phyloP scores from a whole-genome alignment of 768 basidiomycete species.

The Lepiota venenata region DNA sequence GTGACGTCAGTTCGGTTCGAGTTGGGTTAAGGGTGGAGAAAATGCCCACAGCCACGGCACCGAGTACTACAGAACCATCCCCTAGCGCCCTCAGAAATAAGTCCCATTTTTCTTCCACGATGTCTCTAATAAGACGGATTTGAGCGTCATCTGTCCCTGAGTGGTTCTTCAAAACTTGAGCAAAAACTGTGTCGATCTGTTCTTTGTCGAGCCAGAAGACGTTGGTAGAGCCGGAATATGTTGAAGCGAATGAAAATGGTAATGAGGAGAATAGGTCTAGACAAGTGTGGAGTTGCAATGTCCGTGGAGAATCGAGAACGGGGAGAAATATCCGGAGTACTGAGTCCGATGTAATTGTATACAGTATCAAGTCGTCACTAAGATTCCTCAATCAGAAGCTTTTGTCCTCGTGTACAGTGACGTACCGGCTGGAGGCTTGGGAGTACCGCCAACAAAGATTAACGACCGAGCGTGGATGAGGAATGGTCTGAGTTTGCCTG shows the following conservation, averaged over 20 bases:
- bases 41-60: slow-evolving; percentile 65
- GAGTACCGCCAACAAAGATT: slow-evolving; percentile 72
- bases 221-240: slow-evolving; percentile 38
- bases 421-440: slow-evolving; percentile 60
- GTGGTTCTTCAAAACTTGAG: slow-evolving; percentile 32
- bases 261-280: slow-evolving; percentile 69
- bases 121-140: slow-evolving; percentile 50
- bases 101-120: slow-evolving; percentile 74
- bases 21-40: not conserved
- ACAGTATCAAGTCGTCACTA: slow-evolving; percentile 76
- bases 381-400: not conserved
- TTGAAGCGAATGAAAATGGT: slow-evolving; percentile 33
- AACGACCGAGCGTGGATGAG: slow-evolving; percentile 71
- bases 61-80: slow-evolving; percentile 73
- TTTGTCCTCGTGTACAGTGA: slow-evolving; percentile 2
- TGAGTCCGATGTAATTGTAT: slow-evolving; percentile 80
- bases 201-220: slow-evolving; percentile 73
- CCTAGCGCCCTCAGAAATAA: slow-evolving; percentile 68
- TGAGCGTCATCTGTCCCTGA: slow-evolving; percentile 41
- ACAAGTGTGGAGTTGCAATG: slow-evolving; percentile 80
- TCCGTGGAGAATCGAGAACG: slow-evolving; percentile 81
- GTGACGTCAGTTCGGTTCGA: slow-evolving; percentile 3
- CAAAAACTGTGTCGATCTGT: slow-evolving; percentile 47
- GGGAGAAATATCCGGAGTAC: slow-evolving; percentile 84
- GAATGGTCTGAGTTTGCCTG: slow-evolving; percentile 60